Evolutionary conservation across 106 monocot genomes (phyloP).

Genomic region (Posidonia australis): DNA sequence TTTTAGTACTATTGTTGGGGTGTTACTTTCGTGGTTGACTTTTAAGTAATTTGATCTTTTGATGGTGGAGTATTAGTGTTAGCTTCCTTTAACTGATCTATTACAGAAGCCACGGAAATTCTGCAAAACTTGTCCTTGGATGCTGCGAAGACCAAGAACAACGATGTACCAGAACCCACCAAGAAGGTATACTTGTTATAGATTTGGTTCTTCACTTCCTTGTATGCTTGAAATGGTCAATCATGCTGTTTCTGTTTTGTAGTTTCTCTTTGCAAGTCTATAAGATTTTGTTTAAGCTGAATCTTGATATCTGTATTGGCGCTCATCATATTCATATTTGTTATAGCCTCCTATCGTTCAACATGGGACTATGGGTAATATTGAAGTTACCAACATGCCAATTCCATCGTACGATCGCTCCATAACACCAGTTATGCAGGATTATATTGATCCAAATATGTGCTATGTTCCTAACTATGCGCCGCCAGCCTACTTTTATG

Average conservation of each 20-base stretch:
- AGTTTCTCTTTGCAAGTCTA: too few relatives aligned
- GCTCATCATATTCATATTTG: too few relatives aligned
- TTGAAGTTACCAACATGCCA: constrained; percentile 15
- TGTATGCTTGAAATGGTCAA: not conserved
- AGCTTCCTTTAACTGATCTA: constrained; percentile 7
- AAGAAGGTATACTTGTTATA: constrained; percentile 35
- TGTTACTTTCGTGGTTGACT: not conserved
- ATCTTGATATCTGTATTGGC: too few relatives aligned
- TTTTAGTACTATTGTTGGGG: too few relatives aligned
- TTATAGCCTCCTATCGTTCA: constrained; percentile 17
- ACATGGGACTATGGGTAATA: constrained; percentile 18
- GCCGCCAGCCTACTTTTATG: constrained; percentile 43
- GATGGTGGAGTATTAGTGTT: not conserved
- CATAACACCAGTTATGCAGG: constrained; percentile 40
- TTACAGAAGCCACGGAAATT: constrained; percentile 49
- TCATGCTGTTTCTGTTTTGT: not conserved
- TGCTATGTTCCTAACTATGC: constrained; percentile 40
- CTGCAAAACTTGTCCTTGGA: constrained; percentile 60
- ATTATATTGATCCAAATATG: constrained; percentile 43
- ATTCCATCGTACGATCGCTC: constrained; percentile 34
- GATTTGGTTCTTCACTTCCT: not conserved
- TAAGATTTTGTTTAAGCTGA: too few relatives aligned
- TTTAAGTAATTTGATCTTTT: not conserved
- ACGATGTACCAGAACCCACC: constrained; percentile 35
- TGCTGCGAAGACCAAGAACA: constrained; percentile 33